A percentile compares a stretch with the other conserved stretches of the same genome.
Conservation (phyloP, 2,329 filamentous ascomycete species). For the Calycina marina region DNA sequence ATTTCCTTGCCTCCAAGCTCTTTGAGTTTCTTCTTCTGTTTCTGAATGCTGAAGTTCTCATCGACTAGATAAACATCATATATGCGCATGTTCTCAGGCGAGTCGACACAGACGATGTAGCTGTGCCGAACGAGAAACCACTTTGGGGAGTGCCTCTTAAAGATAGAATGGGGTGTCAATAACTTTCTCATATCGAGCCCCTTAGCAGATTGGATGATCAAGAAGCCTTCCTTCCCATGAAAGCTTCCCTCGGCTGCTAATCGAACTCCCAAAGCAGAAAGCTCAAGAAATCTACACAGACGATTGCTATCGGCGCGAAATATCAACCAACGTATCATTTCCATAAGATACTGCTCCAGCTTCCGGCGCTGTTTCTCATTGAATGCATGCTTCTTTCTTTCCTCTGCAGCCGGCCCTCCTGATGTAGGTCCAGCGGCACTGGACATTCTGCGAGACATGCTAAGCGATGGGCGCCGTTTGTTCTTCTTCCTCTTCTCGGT, state of each 20-base stretch:
- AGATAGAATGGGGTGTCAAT: slow-evolving; percentile 63
- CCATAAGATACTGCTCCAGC: slow-evolving; percentile 78
- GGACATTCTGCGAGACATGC: slow-evolving; percentile 31
- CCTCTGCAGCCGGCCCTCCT: slow-evolving; percentile 1
- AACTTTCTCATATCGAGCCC: slow-evolving; percentile 75
- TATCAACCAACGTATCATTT: slow-evolving; percentile 93
- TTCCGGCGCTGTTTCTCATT: slow-evolving; percentile 72
- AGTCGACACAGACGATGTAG: slow-evolving; percentile 97
- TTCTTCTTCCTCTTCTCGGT: slow-evolving; percentile 40
- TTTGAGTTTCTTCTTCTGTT: slow-evolving; percentile 47
- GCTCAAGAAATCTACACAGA: slow-evolving; percentile 86
- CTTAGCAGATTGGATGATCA: slow-evolving; percentile 84
- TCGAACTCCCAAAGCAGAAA: slow-evolving; percentile 85
- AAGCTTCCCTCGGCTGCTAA: slow-evolving; percentile 92
- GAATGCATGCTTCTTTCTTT: slow-evolving; percentile 32
- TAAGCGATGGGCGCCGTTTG: slow-evolving; percentile 34
- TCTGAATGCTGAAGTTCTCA: slow-evolving; percentile 67
- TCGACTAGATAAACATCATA: slow-evolving; percentile 98
- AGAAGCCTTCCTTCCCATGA: slow-evolving; percentile 90
- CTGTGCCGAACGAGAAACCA: slow-evolving; percentile 98
- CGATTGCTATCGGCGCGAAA: slow-evolving; percentile 93
- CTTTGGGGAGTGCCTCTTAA: slow-evolving; percentile 74
- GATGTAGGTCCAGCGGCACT: slow-evolving; percentile 24
- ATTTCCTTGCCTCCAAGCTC: slow-evolving; percentile 44
- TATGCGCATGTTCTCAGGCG: slow-evolving; percentile 95